These are phyloP conservation scores for Oryza rufipogon DNA, from an alignment of 176 grass and related monocot genomes.

Conservation along the genomic window DNA sequence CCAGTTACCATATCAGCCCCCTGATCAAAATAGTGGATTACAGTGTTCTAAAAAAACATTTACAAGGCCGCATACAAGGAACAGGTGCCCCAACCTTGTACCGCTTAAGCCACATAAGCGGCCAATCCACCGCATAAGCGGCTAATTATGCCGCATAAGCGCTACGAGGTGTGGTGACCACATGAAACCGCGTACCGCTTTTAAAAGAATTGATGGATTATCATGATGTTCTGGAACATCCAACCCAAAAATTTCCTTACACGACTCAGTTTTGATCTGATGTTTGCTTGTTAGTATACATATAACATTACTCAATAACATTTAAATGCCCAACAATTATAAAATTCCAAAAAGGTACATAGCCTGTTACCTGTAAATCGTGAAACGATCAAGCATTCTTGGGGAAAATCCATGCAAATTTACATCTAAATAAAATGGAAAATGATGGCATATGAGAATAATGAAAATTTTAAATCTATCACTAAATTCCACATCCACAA, in stretches of 20 bases:
- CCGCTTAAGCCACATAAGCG: too few relatives aligned
- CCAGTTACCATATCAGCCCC: too few relatives aligned
- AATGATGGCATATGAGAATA: neutral
- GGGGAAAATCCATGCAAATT: slow-evolving; percentile 3
- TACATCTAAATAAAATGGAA: neutral
- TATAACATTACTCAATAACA: neutral
- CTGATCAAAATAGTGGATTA: too few relatives aligned
- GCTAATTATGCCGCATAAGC: too few relatives aligned
- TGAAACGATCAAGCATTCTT: neutral
- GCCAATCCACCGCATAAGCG: too few relatives aligned
- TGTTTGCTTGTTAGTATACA: neutral
- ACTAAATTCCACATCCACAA: neutral
- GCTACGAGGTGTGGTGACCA: too few relatives aligned
- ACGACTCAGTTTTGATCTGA: neutral
- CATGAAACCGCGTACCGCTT: too few relatives aligned
- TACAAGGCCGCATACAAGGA: too few relatives aligned
- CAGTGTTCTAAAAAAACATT: too few relatives aligned
- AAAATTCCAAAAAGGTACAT: neutral
- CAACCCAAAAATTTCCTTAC: neutral
- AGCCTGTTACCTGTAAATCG: neutral
- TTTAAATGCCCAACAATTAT: neutral
- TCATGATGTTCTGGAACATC: neutral
- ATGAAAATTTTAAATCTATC: neutral
- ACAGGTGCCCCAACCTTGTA: too few relatives aligned
- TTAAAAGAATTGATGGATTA: too few relatives aligned